Percentiles rank a stretch among this genome's conserved stretches.
phyloP scores from a whole-genome alignment of 106 monocot genomes.

The Dendrobium catenatum region DNA sequence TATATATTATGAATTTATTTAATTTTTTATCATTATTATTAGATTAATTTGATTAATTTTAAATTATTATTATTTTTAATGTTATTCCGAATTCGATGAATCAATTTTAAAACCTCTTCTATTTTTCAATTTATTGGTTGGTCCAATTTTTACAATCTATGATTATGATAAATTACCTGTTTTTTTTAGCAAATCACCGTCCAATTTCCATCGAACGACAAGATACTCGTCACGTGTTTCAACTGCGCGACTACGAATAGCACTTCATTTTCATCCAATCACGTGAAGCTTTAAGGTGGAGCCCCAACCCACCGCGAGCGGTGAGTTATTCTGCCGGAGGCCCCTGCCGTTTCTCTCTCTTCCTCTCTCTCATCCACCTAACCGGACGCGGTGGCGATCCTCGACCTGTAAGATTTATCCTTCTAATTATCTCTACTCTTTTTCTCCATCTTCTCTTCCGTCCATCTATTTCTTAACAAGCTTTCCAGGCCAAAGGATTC shows the following conservation, averaged over 20 bases:
- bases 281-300: neutral
- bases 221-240: neutral
- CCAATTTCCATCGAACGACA: neutral
- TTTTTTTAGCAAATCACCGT: too few relatives aligned
- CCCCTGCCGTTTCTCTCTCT: neutral
- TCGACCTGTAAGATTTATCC: conserved; percentile 9
- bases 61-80: too few relatives aligned
- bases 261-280: neutral
- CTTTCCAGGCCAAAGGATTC: conserved; percentile 12
- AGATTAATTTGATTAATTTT: too few relatives aligned
- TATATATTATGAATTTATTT: too few relatives aligned
- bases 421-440: conserved; percentile 11
- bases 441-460: conserved; percentile 6
- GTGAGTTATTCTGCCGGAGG: conserved; percentile 1
- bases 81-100: too few relatives aligned
- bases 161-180: too few relatives aligned
- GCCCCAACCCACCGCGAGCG: neutral
- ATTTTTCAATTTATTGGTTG: too few relatives aligned
- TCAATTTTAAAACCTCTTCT: too few relatives aligned
- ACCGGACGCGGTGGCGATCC: too few relatives aligned
- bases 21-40: too few relatives aligned
- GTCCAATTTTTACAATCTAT: too few relatives aligned
- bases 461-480: conserved; percentile 10
- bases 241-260: neutral
- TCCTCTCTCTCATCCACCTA: neutral